Evolutionary conservation across 129 eudicot species (phyloP).

Genomic region (Apium graveolens): DNA sequence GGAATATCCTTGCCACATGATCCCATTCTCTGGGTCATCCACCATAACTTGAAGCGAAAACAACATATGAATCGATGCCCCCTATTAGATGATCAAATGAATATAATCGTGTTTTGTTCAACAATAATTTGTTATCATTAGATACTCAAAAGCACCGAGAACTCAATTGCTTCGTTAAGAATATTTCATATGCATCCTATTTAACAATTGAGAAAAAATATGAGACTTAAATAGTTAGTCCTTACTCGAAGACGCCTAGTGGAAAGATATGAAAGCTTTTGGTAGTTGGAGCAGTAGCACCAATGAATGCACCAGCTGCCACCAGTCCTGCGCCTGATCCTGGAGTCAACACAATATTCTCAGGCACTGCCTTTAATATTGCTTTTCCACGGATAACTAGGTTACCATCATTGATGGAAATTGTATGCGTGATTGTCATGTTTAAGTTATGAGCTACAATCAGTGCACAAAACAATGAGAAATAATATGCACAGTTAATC

Average conservation of each 20-base stretch:
- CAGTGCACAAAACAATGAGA: background rate
- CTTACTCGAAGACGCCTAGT: slow-evolving; percentile 80
- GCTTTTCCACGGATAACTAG: slow-evolving; percentile 92
- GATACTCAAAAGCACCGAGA: background rate
- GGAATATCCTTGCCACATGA: slow-evolving; percentile 85
- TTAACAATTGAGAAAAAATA: background rate
- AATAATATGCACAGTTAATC: background rate
- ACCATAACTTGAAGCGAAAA: slow-evolving; percentile 96
- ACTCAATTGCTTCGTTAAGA: background rate
- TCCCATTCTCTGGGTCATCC: slow-evolving; percentile 99
- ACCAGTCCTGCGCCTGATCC: slow-evolving; percentile 64
- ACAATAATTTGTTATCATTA: too few relatives aligned
- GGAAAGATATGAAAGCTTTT: slow-evolving; percentile 86
- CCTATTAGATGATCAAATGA: slow-evolving; percentile 35
- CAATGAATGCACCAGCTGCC: slow-evolving; percentile 82
- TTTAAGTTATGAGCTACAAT: slow-evolving; percentile 33
- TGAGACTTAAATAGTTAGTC: background rate
- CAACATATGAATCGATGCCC: slow-evolving; percentile 79
- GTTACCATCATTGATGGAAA: slow-evolving; percentile 63
- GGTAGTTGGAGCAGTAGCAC: slow-evolving; percentile 59
- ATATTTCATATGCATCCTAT: background rate
- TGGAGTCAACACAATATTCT: slow-evolving; percentile 75
- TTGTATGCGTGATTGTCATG: slow-evolving; percentile 85
- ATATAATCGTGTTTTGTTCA: background rate
- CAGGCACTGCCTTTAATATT: slow-evolving; percentile 62